Evolutionary conservation across 768 basidiomycete species (phyloP).

Genomic region (Pulveroboletus sp.): DNA sequence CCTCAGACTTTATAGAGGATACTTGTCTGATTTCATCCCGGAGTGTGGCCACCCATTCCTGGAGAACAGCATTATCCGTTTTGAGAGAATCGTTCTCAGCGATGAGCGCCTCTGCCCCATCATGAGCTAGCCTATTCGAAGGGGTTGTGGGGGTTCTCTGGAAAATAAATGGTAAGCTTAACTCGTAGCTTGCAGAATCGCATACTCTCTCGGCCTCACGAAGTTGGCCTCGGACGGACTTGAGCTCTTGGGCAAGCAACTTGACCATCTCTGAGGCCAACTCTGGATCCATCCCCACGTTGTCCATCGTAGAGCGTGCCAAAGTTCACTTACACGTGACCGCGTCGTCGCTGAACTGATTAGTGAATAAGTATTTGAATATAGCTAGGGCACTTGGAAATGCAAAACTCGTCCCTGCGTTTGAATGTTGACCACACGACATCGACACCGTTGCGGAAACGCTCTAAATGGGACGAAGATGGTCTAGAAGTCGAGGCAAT

Average conservation of each 20-base stretch:
- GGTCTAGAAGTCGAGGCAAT: slow-evolving; percentile 43
- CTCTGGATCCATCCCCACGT: slow-evolving; percentile 22
- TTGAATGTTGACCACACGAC: slow-evolving; percentile 28
- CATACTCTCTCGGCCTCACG: slow-evolving; percentile 21
- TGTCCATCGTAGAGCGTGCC: slow-evolving; percentile 12
- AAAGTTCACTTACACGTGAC: slow-evolving; percentile 13
- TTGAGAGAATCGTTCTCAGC: slow-evolving; percentile 18
- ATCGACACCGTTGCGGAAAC: slow-evolving; percentile 63
- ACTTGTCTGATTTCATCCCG: slow-evolving; percentile 7
- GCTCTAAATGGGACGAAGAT: slow-evolving; percentile 71
- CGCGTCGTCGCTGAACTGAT: too few species aligned
- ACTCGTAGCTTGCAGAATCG: not conserved
- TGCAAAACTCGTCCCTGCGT: slow-evolving; percentile 22
- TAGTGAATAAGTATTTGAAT: too few species aligned
- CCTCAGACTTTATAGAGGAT: slow-evolving; percentile 20
- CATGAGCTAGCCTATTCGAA: slow-evolving; percentile 2
- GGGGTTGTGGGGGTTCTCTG: slow-evolving; percentile 11
- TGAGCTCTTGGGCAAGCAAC: slow-evolving; percentile 26
- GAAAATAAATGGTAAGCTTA: not conserved
- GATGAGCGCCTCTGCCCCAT: slow-evolving; percentile 8
- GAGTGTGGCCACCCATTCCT: slow-evolving; percentile 11
- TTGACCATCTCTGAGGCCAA: slow-evolving; percentile 24
- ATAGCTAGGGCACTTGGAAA: too few species aligned
- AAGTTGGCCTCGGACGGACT: slow-evolving; percentile 19
- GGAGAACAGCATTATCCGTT: slow-evolving; percentile 19